Evolutionary conservation across 139 green algal genomes (phyloP).

Genomic region (Auxenochlorella protothecoides): DNA sequence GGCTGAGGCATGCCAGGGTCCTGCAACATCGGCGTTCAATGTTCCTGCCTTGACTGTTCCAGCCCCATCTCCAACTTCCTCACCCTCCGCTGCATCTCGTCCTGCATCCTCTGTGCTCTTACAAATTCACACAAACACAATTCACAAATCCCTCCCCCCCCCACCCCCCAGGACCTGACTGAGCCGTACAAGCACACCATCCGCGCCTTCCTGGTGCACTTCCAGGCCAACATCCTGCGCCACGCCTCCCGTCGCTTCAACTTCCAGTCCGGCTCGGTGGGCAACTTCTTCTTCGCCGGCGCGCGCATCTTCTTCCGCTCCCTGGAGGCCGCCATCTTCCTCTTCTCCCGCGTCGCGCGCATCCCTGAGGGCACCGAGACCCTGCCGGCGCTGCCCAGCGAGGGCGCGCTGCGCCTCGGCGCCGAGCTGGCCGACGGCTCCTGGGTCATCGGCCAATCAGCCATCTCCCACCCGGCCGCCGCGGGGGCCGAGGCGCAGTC

Average conservation of each 20-base stretch:
- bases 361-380: slow-evolving; percentile 63
- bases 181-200: slow-evolving; percentile 99
- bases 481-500: slow-evolving; percentile 1
- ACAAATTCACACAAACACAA: not conserved
- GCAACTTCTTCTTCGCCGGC: slow-evolving; percentile 99
- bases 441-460: slow-evolving; percentile 86
- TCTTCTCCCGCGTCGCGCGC: slow-evolving; percentile 74
- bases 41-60: not conserved
- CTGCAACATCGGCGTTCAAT: not conserved
- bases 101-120: no score
- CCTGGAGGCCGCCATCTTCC: slow-evolving; percentile 94
- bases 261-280: slow-evolving; percentile 86
- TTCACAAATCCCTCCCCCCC: not conserved
- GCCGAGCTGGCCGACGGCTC: slow-evolving; percentile 84
- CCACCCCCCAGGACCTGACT: slow-evolving; percentile 43
- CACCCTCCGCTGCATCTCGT: not conserved
- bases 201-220: slow-evolving; percentile 91
- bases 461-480: slow-evolving; percentile 82
- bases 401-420: slow-evolving; percentile 87
- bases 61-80: not conserved
- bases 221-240: slow-evolving; percentile 79
- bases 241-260: slow-evolving; percentile 74
- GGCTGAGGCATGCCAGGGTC: no score
- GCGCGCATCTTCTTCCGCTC: slow-evolving; percentile 93
- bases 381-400: slow-evolving; percentile 84